Evolutionary conservation across 2,329 filamentous ascomycete species (phyloP).

Genomic region (Verticillium nubilum): DNA sequence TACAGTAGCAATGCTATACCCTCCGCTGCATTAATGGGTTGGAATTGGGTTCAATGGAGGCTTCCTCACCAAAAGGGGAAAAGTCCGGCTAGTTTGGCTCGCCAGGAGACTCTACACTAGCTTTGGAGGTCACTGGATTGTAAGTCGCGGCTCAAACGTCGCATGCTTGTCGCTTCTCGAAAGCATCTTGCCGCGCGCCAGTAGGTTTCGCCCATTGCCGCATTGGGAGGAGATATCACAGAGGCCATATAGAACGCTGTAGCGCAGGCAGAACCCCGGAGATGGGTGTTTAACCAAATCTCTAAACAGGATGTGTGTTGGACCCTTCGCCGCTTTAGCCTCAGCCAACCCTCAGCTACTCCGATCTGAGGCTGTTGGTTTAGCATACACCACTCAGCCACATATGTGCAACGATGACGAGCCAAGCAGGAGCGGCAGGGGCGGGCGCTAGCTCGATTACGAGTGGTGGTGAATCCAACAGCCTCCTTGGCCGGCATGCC

Average conservation of each 20-base stretch:
- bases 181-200: constrained; percentile 3
- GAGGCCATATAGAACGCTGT: not conserved
- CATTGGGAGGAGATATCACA: not conserved
- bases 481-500: not conserved
- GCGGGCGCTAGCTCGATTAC: no score
- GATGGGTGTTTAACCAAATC: no score
- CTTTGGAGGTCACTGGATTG: not conserved
- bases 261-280: no score
- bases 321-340: no score
- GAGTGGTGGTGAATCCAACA: no score
- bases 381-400: no score
- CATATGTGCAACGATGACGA: no score
- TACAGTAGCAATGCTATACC: not conserved
- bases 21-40: not conserved
- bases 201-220: not conserved
- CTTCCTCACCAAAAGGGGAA: not conserved
- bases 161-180: not conserved
- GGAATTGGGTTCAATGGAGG: not conserved
- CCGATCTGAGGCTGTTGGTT: no score
- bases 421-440: no score
- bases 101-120: not conserved
- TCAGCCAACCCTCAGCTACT: no score
- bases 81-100: not conserved
- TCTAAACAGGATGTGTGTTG: no score
- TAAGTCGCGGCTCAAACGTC: not conserved